A percentile compares a stretch with the other conserved stretches of the same genome.
Evolutionary conservation across 768 basidiomycete species (phyloP).

Genomic region (Hypholoma sublateritium): DNA sequence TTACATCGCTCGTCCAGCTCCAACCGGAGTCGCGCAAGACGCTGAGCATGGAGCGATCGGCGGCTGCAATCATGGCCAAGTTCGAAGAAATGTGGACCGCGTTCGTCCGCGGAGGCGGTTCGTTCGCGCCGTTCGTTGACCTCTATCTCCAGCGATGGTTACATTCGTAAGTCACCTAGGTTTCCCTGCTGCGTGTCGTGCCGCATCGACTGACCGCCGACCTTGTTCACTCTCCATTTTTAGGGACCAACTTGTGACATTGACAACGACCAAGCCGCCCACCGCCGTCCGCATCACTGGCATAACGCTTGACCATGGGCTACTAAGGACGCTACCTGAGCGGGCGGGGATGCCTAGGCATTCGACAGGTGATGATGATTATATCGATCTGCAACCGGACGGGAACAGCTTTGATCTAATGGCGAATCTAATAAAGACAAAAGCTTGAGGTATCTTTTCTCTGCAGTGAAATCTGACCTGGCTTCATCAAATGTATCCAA

Average conservation of each 20-base stretch:
- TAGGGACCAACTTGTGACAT: slow-evolving; percentile 81
- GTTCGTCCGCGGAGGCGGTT: slow-evolving; percentile 66
- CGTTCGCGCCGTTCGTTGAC: slow-evolving; percentile 80
- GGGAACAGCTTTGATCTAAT: slow-evolving; percentile 97
- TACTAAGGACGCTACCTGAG: slow-evolving; percentile 79
- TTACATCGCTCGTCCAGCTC: slow-evolving; percentile 79
- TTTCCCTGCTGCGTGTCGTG: no score
- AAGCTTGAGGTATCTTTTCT: slow-evolving; percentile 23
- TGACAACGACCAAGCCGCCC: slow-evolving; percentile 75
- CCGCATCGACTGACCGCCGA: no score
- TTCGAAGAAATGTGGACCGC: slow-evolving; percentile 80
- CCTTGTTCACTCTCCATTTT: not conserved
- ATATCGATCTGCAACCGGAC: slow-evolving; percentile 93
- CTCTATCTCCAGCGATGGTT: slow-evolving; percentile 84
- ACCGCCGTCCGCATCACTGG: slow-evolving; percentile 74
- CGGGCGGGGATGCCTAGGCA: slow-evolving; percentile 28
- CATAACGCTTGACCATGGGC: slow-evolving; percentile 85
- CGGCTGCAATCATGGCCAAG: slow-evolving; percentile 69
- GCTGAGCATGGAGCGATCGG: slow-evolving; percentile 71
- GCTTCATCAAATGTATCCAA: no score
- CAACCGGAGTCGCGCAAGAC: slow-evolving; percentile 22
- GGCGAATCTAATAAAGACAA: slow-evolving; percentile 76
- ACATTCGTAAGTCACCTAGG: slow-evolving; percentile 70
- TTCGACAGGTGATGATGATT: slow-evolving; percentile 35
- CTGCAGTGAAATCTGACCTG: not conserved